Evolutionary conservation across 257 asterid species (phyloP).

Genomic region (Solanum rostratum): DNA sequence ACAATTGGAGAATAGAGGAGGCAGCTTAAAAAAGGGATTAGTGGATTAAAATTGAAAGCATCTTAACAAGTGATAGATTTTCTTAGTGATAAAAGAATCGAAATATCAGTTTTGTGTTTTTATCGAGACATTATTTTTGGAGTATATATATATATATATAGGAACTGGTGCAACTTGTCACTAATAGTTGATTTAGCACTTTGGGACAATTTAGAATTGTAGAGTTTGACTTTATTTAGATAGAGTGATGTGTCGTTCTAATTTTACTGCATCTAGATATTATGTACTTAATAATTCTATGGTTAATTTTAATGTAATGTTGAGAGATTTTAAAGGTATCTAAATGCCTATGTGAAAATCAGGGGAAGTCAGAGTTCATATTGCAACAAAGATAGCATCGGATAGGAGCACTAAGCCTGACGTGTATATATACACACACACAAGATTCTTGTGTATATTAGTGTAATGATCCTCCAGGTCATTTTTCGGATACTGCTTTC

Average conservation of each 20-base stretch:
- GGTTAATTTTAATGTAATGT: background rate
- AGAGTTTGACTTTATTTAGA: background rate
- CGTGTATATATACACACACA: too few relatives aligned
- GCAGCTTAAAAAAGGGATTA: background rate
- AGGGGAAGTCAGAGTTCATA: too few relatives aligned
- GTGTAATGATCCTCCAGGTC: too few relatives aligned
- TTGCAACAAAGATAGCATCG: too few relatives aligned
- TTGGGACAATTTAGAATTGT: background rate
- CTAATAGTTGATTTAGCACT: background rate
- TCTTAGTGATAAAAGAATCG: background rate
- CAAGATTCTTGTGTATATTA: too few relatives aligned
- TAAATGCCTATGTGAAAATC: too few relatives aligned
- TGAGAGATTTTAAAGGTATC: too few relatives aligned
- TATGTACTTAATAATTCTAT: background rate
- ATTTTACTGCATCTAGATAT: background rate
- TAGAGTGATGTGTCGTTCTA: background rate
- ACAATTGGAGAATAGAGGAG: background rate
- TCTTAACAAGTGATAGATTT: background rate
- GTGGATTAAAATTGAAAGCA: background rate
- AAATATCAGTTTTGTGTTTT: too few relatives aligned
- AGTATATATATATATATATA: too few relatives aligned
- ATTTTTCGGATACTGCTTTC: too few relatives aligned
- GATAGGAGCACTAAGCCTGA: too few relatives aligned
- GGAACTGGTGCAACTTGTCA: background rate
- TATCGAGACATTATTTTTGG: too few relatives aligned